These are phyloP conservation scores for Haberlea rhodopensis DNA, from an alignment of 257 asterid species.

Conservation along the genomic window DNA sequence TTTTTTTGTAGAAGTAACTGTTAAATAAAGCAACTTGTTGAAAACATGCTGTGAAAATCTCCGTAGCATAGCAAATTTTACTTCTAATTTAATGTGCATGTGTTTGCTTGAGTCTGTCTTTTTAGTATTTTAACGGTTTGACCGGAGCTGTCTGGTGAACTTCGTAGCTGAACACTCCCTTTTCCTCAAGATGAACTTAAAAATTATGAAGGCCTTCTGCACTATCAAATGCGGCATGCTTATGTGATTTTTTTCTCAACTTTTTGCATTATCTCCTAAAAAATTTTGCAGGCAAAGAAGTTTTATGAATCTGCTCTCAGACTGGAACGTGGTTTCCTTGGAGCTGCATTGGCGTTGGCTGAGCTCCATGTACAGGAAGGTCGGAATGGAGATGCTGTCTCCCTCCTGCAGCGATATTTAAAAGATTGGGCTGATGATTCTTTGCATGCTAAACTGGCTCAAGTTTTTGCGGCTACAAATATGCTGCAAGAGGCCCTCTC, in stretches of 20 bases:
- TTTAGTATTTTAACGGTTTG: not conserved
- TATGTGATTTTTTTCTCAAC: constrained; percentile 4
- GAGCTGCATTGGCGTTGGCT: constrained; percentile 96
- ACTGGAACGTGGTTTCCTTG: constrained; percentile 94
- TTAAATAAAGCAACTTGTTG: not conserved
- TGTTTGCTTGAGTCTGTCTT: not conserved
- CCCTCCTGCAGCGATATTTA: constrained; percentile 81
- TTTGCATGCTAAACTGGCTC: constrained; percentile 92
- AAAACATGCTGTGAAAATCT: not conserved
- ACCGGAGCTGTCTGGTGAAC: not conserved
- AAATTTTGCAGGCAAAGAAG: constrained; percentile 70
- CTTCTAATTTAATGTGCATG: not conserved
- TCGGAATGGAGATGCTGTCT: constrained; percentile 84
- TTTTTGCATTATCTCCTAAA: not conserved
- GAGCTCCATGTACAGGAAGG: constrained; percentile 95
- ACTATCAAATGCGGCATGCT: not conserved
- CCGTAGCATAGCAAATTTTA: not conserved
- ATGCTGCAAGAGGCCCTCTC: constrained; percentile 90
- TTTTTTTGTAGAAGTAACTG: not conserved
- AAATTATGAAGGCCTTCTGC: not conserved
- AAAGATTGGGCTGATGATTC: constrained; percentile 97
- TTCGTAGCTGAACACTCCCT: not conserved
- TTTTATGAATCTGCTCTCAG: constrained; percentile 94
- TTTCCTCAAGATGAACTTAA: not conserved
- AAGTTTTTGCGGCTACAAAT: constrained; percentile 86